These are phyloP conservation scores for Kodamaea neixiangensis DNA, from an alignment of 805 yeast species.

Conservation along the genomic window DNA sequence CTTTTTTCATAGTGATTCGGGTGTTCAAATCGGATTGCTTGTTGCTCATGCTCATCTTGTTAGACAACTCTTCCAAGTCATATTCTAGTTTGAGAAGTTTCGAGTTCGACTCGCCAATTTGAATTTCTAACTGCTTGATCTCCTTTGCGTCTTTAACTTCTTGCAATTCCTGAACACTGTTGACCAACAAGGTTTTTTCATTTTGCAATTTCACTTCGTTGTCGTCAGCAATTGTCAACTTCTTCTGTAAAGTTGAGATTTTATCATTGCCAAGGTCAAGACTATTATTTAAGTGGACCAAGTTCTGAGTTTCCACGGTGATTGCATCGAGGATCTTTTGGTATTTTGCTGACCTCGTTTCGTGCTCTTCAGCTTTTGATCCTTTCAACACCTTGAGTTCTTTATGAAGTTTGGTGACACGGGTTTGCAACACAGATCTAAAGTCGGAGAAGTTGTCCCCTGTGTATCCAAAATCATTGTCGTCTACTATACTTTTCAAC, in stretches of 20 bases:
- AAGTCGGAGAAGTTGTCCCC: not conserved
- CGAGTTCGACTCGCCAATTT: slow-evolving; percentile 41
- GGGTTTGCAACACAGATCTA: not conserved
- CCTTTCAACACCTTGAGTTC: slow-evolving; percentile 1
- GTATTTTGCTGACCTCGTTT: slow-evolving; percentile 12
- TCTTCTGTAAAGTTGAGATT: slow-evolving; percentile 36
- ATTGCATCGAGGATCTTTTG: slow-evolving; percentile 24
- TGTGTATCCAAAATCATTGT: slow-evolving; percentile 9
- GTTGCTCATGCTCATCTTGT: slow-evolving; percentile 51
- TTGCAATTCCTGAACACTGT: slow-evolving; percentile 37
- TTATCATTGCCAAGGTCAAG: slow-evolving; percentile 35
- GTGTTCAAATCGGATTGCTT: slow-evolving; percentile 62
- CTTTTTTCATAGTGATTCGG: slow-evolving; percentile 47
- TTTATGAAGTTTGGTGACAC: not conserved
- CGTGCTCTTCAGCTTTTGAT: slow-evolving; percentile 3
- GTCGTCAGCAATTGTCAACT: slow-evolving; percentile 37
- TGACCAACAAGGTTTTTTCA: slow-evolving; percentile 44
- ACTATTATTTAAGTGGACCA: slow-evolving; percentile 45
- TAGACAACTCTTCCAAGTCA: slow-evolving; percentile 53
- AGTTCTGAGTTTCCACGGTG: slow-evolving; percentile 45
- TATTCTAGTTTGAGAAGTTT: slow-evolving; percentile 32
- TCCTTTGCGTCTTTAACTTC: slow-evolving; percentile 20
- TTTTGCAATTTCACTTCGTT: slow-evolving; percentile 50
- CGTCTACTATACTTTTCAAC: slow-evolving; percentile 8
- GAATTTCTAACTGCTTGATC: slow-evolving; percentile 27